Conservation (phyloP, 805 yeast genomes). For the Yarrowia yakushimensis region DNA sequence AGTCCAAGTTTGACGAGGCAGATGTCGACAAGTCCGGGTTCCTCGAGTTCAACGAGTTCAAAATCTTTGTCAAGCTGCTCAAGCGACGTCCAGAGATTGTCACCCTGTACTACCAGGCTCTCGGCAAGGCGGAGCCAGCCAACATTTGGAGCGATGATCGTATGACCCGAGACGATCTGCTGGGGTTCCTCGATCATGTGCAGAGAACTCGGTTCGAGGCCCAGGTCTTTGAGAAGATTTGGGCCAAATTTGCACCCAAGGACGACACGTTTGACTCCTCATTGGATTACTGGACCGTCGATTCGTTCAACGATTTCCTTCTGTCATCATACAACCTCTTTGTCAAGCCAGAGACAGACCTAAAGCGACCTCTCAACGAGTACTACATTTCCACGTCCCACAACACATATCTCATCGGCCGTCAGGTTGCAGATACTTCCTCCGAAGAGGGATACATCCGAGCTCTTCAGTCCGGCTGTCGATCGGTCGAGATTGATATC, state of each 20-base stretch:
- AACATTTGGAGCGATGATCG: background rate
- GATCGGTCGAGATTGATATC: conserved; percentile 91
- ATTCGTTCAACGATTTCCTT: conserved; percentile 43
- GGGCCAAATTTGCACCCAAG: conserved; percentile 39
- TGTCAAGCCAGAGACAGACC: conserved; percentile 39
- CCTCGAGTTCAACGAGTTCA: conserved; percentile 70
- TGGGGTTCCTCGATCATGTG: conserved; percentile 44
- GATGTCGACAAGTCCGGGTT: conserved; percentile 50
- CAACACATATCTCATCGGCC: conserved; percentile 84
- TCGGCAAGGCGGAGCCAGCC: conserved; percentile 29
- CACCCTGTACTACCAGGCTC: conserved; percentile 45
- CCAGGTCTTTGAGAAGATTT: conserved; percentile 39
- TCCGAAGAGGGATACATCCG: conserved; percentile 86
- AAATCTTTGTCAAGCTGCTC: conserved; percentile 63
- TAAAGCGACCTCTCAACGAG: conserved; percentile 68
- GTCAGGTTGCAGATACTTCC: conserved; percentile 82
- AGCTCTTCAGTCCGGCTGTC: conserved; percentile 85
- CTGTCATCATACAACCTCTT: conserved; percentile 32
- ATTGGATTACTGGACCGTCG: conserved; percentile 29
- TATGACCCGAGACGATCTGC: conserved; percentile 37
- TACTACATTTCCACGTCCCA: conserved; percentile 92
- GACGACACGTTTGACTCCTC: conserved; percentile 23
- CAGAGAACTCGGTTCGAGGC: conserved; percentile 48
- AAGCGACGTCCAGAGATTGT: conserved; percentile 63
- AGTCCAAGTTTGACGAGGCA: conserved; percentile 50